Conservation (phyloP, 148 eudicot species). For the Rhododendron mucronatum region DNA sequence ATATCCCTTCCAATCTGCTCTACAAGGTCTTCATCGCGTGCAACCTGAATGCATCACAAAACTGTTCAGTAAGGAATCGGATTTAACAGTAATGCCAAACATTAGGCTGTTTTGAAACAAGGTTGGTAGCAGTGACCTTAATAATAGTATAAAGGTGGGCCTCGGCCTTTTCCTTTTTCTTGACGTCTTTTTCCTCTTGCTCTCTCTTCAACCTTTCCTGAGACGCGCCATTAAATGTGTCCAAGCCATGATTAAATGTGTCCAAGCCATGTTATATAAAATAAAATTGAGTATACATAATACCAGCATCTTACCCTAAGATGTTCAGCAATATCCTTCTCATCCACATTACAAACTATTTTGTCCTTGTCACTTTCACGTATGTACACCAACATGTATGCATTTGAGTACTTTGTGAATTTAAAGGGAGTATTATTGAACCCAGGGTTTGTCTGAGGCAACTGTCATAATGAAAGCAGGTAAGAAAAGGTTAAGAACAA, state of each 20-base stretch:
- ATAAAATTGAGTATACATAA: background rate
- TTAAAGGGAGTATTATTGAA: constrained; percentile 89
- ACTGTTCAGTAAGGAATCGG: background rate
- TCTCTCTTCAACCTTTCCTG: constrained; percentile 90
- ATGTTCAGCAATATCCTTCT: constrained; percentile 93
- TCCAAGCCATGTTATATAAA: background rate
- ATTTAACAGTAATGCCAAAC: background rate
- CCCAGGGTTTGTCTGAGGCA: constrained; percentile 91
- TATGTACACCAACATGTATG: constrained; percentile 97
- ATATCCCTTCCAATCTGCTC: constrained; percentile 92
- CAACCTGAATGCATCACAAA: constrained; percentile 50
- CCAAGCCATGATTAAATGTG: constrained; percentile 1
- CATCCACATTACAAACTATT: constrained; percentile 88
- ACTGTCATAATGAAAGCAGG: constrained; percentile 30
- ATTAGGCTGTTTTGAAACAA: background rate
- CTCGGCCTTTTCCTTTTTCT: constrained; percentile 90
- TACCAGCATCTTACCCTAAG: constrained; percentile 55
- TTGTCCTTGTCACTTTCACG: constrained; percentile 93
- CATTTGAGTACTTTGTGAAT: constrained; percentile 94
- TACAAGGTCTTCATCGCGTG: constrained; percentile 74
- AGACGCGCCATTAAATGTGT: constrained; percentile 13
- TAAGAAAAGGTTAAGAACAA: constrained; percentile 10
- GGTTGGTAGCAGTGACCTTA: constrained; percentile 46
- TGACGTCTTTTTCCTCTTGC: constrained; percentile 89
- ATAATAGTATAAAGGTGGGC: constrained; percentile 95